A percentile compares a stretch with the other conserved stretches of the same genome.
Evolutionary conservation across 768 basidiomycete genomes (phyloP).

Genomic region (Amanita rimosa): DNA sequence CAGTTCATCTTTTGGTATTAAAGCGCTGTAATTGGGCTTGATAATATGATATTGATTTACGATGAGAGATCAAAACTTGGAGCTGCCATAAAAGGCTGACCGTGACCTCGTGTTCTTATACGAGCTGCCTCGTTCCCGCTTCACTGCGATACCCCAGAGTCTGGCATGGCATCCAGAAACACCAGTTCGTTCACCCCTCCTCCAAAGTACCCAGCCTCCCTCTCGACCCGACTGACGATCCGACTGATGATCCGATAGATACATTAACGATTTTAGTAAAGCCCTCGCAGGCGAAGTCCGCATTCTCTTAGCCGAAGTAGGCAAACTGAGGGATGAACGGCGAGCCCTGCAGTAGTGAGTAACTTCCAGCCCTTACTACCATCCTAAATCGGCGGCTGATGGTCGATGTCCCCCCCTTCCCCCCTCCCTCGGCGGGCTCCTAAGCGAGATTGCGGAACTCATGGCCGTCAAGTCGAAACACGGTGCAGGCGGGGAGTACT

Average conservation of each 20-base stretch:
- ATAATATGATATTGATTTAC: too few relatives aligned
- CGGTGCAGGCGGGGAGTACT: slow-evolving; percentile 68
- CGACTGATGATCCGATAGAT: slow-evolving; percentile 20
- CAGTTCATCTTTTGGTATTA: too few relatives aligned
- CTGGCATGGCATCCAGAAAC: slow-evolving; percentile 3
- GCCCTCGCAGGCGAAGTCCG: slow-evolving; percentile 73
- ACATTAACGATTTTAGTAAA: slow-evolving; percentile 78
- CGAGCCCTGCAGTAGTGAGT: slow-evolving; percentile 69
- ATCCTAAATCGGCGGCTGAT: too few relatives aligned
- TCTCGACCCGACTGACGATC: background rate
- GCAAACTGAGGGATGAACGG: slow-evolving; percentile 68
- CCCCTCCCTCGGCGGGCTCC: too few relatives aligned
- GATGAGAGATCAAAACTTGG: too few relatives aligned
- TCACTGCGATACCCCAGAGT: background rate
- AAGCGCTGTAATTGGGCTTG: too few relatives aligned
- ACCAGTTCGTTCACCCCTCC: slow-evolving; percentile 3
- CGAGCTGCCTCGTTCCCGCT: background rate
- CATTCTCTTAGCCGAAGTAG: slow-evolving; percentile 69
- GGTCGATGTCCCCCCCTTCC: too few relatives aligned
- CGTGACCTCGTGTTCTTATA: background rate
- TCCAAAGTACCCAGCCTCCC: slow-evolving; percentile 9
- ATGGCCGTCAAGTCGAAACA: slow-evolving; percentile 79
- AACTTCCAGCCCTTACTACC: background rate
- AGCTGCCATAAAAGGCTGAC: background rate
- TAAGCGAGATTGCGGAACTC: slow-evolving; percentile 74